phyloP scores from a whole-genome alignment of 805 yeast genomes.

The Saturnispora mendoncae region DNA sequence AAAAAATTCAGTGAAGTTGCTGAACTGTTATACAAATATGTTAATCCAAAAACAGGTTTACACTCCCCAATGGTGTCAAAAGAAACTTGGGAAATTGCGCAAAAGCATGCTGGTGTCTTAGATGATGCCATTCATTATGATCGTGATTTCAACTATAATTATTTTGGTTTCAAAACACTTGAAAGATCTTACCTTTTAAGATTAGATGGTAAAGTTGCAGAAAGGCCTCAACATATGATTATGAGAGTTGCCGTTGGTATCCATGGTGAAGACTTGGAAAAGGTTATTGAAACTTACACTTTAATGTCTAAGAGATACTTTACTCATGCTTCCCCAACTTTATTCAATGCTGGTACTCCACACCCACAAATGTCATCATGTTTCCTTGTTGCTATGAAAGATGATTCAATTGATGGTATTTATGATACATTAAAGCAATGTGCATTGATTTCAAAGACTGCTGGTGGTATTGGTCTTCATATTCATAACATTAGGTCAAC shows the following conservation, averaged over 20 bases:
- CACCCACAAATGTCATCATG: slow-evolving; percentile 54
- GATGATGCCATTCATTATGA: slow-evolving; percentile 67
- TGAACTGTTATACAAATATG: slow-evolving; percentile 61
- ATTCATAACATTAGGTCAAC: slow-evolving; percentile 51
- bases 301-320: slow-evolving; percentile 51
- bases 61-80: slow-evolving; percentile 65
- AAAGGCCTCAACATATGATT: slow-evolving; percentile 52
- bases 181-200: slow-evolving; percentile 50
- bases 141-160: slow-evolving; percentile 53
- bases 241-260: slow-evolving; percentile 58
- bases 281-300: slow-evolving; percentile 48
- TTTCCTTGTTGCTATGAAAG: slow-evolving; percentile 55
- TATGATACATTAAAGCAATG: slow-evolving; percentile 52
- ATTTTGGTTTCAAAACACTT: slow-evolving; percentile 53
- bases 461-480: slow-evolving; percentile 58
- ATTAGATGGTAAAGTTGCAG: slow-evolving; percentile 48
- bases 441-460: slow-evolving; percentile 53
- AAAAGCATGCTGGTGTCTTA: slow-evolving; percentile 53
- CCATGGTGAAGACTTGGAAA: slow-evolving; percentile 45
- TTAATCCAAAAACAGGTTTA: slow-evolving; percentile 69
- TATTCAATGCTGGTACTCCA: slow-evolving; percentile 56
- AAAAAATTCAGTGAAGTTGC: slow-evolving; percentile 75
- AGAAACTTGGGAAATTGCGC: slow-evolving; percentile 54
- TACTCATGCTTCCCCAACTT: slow-evolving; percentile 56
- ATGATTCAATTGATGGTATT: slow-evolving; percentile 55